Evolutionary conservation across 192 early-diverging fungal species (phyloP).

Genomic region (Coemansia sp.): DNA sequence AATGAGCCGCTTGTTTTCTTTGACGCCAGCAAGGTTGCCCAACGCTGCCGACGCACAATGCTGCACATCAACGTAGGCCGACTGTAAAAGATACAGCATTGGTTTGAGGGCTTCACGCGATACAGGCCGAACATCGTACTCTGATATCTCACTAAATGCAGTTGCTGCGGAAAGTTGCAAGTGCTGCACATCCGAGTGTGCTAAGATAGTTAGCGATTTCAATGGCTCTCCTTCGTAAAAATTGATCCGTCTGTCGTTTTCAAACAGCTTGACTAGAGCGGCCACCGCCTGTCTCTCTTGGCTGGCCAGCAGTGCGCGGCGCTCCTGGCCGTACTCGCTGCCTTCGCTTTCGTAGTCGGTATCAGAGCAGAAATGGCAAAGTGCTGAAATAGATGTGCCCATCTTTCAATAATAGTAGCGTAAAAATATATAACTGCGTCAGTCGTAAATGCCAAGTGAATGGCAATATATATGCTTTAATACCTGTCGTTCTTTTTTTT

Average conservation of each 20-base stretch:
- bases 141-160: slow-evolving; percentile 88
- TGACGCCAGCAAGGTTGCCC: slow-evolving; percentile 71
- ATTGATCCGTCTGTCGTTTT: slow-evolving; percentile 39
- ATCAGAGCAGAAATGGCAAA: slow-evolving; percentile 1
- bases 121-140: slow-evolving; percentile 73
- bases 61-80: slow-evolving; percentile 76
- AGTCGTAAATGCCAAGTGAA: neutral
- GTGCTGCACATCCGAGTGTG: slow-evolving; percentile 82
- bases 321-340: slow-evolving; percentile 14
- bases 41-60: slow-evolving; percentile 76
- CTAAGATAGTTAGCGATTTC: slow-evolving; percentile 72
- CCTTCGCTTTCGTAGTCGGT: neutral
- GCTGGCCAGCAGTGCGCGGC: slow-evolving; percentile 28
- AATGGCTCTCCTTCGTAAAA: slow-evolving; percentile 81
- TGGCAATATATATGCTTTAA: neutral
- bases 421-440: slow-evolving; percentile 1
- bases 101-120: slow-evolving; percentile 67
- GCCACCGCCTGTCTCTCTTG: slow-evolving; percentile 42
- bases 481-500: neutral
- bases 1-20: slow-evolving; percentile 77
- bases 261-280: slow-evolving; percentile 42
- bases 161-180: slow-evolving; percentile 82
- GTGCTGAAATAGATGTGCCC: neutral
- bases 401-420: neutral
- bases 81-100: slow-evolving; percentile 74